These are phyloP conservation scores for Niveomyces coronatus DNA, from an alignment of 2,329 filamentous ascomycete genomes.

Conservation along the genomic window DNA sequence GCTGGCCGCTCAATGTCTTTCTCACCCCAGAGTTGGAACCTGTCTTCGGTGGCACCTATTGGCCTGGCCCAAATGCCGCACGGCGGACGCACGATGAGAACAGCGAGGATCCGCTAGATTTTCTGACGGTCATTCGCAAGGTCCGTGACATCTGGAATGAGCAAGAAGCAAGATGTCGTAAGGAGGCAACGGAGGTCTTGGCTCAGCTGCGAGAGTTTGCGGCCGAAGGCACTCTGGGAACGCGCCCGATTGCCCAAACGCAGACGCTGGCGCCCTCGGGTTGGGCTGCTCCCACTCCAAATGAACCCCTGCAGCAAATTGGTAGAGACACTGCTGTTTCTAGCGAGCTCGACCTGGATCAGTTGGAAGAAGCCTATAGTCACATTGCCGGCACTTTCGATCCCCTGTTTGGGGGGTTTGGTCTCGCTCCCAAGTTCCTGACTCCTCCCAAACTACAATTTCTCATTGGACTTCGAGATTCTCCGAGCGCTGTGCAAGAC, in stretches of 20 bases:
- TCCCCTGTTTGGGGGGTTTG: constrained; percentile 68
- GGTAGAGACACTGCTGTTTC: constrained; percentile 27
- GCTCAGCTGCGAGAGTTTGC: constrained; percentile 77
- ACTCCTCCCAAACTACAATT: constrained; percentile 80
- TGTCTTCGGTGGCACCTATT: constrained; percentile 94
- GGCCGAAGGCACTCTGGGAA: constrained; percentile 66
- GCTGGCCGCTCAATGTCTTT: constrained; percentile 96
- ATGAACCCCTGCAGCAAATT: constrained; percentile 14
- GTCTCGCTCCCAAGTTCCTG: constrained; percentile 74
- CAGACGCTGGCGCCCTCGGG: constrained; percentile 20
- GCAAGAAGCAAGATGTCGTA: constrained; percentile 71
- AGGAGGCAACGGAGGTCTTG: constrained; percentile 75
- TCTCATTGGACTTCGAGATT: constrained; percentile 62
- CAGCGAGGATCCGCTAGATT: constrained; percentile 58
- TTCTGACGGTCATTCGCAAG: constrained; percentile 74
- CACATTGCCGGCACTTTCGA: constrained; percentile 79
- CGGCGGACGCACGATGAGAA: constrained; percentile 25
- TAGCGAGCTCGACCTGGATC: constrained; percentile 75
- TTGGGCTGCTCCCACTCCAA: constrained; percentile 21
- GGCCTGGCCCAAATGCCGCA: constrained; percentile 65
- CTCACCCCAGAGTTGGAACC: constrained; percentile 87
- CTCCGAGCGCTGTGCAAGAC: constrained; percentile 64
- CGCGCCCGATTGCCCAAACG: constrained; percentile 22
- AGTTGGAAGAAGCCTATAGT: constrained; percentile 80
- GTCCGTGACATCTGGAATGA: constrained; percentile 67